phyloP scores from a whole-genome alignment of 2,329 filamentous ascomycete species.

The Bipolaris cookei region DNA sequence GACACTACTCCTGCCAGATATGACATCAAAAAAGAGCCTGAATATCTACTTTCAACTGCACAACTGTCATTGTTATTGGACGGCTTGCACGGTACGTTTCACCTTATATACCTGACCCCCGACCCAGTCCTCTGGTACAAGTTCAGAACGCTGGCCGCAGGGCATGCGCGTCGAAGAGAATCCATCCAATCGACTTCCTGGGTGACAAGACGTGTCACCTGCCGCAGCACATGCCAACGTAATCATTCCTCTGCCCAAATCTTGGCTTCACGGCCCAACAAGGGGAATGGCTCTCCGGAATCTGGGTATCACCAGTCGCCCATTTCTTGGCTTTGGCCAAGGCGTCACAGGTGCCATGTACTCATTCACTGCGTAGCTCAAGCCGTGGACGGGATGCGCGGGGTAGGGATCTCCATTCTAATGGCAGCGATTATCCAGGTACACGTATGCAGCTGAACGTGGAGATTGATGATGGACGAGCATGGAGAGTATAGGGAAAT shows the following conservation, averaged over 20 bases:
- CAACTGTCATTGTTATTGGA: not conserved
- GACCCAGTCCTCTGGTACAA: not conserved
- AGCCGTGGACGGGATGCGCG: not conserved
- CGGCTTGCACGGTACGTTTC: not conserved
- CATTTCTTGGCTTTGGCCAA: conserved; percentile 1
- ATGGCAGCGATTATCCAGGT: not conserved
- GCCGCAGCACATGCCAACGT: not conserved
- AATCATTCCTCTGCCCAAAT: not conserved
- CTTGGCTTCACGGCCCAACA: not conserved
- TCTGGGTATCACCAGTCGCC: not conserved
- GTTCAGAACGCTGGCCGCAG: not conserved
- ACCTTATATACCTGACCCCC: not conserved
- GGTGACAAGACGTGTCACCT: not conserved
- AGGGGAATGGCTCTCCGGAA: not conserved
- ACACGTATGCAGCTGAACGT: not conserved
- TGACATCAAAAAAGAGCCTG: not conserved
- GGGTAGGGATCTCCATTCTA: not conserved
- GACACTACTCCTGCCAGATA: not conserved
- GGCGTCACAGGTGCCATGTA: conserved; percentile 2
- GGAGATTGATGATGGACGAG: not conserved
- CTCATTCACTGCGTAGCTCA: not conserved
- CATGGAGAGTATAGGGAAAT: not conserved
- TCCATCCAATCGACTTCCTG: not conserved
- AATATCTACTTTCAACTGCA: not conserved
- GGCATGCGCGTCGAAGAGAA: not conserved